phyloP scores from a whole-genome alignment of 768 basidiomycete genomes.

The Psilocybe cubensis region DNA sequence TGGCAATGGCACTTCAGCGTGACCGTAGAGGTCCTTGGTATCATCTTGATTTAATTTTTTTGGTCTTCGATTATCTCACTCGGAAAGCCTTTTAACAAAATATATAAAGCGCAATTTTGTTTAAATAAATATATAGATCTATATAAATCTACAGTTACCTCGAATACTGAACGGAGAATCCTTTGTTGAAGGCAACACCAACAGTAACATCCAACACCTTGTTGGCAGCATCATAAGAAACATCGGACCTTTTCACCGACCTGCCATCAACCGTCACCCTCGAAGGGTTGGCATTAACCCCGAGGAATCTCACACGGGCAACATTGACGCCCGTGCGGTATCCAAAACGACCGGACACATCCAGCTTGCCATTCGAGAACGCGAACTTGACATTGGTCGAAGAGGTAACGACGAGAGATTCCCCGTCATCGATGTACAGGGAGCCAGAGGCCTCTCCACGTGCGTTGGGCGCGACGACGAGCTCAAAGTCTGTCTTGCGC shows the following conservation, averaged over 20 bases:
- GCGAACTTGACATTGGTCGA: slow-evolving; percentile 37
- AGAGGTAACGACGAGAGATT: slow-evolving; percentile 40
- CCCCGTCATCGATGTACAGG: slow-evolving; percentile 71
- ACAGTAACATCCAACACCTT: slow-evolving; percentile 50
- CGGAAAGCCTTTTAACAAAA: too few relatives aligned
- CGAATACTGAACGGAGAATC: slow-evolving; percentile 13
- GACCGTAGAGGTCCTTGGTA: too few relatives aligned
- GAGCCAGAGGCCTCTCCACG: slow-evolving; percentile 52
- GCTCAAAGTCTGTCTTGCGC: slow-evolving; percentile 58
- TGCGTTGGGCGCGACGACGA: slow-evolving; percentile 61
- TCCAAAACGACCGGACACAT: slow-evolving; percentile 41
- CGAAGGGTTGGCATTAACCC: slow-evolving; percentile 31
- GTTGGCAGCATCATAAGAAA: slow-evolving; percentile 38
- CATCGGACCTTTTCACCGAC: slow-evolving; percentile 18
- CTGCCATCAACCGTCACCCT: slow-evolving; percentile 33
- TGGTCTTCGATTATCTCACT: too few relatives aligned
- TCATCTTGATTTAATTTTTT: too few relatives aligned
- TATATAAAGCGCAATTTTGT: too few relatives aligned
- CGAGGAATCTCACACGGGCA: slow-evolving; percentile 40
- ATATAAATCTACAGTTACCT: neutral
- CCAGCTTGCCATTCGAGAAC: slow-evolving; percentile 32
- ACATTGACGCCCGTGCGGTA: slow-evolving; percentile 41
- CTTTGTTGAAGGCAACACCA: slow-evolving; percentile 35
- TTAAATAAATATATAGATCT: too few relatives aligned
- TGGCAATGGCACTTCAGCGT: too few relatives aligned